phyloP scores from a whole-genome alignment of 2,329 filamentous ascomycete species.

The Monosporascus sp. region DNA sequence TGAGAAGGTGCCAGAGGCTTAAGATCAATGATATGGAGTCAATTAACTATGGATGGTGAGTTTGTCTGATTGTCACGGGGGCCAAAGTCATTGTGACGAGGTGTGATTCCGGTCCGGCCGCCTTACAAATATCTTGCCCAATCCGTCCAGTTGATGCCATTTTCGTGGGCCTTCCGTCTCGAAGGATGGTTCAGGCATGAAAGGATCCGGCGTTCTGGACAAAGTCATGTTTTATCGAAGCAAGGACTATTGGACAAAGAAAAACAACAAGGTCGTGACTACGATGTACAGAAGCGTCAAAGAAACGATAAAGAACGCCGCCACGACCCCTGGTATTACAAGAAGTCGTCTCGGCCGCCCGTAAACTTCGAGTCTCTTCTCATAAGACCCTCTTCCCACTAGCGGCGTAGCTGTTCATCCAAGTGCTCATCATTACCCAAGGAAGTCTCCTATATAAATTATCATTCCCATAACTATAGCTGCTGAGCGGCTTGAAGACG shows the following conservation, averaged over 20 bases:
- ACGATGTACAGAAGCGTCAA: conserved; percentile 15
- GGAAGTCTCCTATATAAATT: conserved; percentile 12
- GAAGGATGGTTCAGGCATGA: conserved; percentile 7
- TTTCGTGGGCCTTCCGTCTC: conserved; percentile 9
- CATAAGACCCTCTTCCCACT: conserved; percentile 14
- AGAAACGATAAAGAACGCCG: conserved; percentile 18
- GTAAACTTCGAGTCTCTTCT: conserved; percentile 12
- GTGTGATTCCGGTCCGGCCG: conserved; percentile 4
- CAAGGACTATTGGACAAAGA: conserved; percentile 14
- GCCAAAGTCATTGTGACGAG: conserved; percentile 7
- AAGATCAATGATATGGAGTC: conserved; percentile 2
- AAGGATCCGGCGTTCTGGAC: conserved; percentile 18
- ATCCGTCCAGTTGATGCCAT: conserved; percentile 1
- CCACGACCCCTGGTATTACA: conserved; percentile 17
- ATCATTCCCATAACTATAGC: conserved; percentile 15
- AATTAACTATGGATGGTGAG: conserved; percentile 8
- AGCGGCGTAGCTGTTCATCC: conserved; percentile 20
- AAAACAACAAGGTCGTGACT: conserved; percentile 7
- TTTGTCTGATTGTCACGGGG: conserved; percentile 5
- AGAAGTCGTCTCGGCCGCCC: conserved; percentile 19
- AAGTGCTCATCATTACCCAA: conserved; percentile 21
- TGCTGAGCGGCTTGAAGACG: conserved; percentile 24
- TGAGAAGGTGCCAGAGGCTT: conserved; percentile 21
- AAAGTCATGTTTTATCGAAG: conserved; percentile 15
- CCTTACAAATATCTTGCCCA: conserved; percentile 4